Percentiles rank a stretch among this genome's conserved stretches.
Evolutionary conservation across 2,329 filamentous ascomycete genomes (phyloP).

Genomic region (Colletotrichum higginsianum): DNA sequence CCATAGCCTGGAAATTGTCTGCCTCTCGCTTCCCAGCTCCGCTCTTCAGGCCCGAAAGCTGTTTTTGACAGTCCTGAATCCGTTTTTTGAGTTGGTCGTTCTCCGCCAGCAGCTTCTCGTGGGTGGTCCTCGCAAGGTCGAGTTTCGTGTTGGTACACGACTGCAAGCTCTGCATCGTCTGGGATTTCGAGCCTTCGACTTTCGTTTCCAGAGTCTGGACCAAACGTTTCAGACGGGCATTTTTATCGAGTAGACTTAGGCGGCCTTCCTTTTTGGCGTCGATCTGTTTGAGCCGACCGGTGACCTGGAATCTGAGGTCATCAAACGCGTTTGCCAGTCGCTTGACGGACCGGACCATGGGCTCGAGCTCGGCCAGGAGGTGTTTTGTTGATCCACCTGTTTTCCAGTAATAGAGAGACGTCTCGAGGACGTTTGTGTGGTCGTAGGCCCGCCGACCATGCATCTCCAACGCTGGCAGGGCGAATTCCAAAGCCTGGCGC

Average conservation of each 20-base stretch:
- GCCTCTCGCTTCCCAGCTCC: not conserved
- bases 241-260: not conserved
- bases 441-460: constrained; percentile 9
- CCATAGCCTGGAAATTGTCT: not conserved
- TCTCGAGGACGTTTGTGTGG: not conserved
- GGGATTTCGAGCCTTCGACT: not conserved
- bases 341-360: not conserved
- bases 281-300: not conserved
- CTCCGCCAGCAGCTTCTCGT: constrained; percentile 9
- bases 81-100: constrained; percentile 2
- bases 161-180: not conserved
- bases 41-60: constrained; percentile 1
- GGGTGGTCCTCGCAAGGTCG: not conserved
- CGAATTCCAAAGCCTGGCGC: constrained; percentile 6
- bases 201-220: not conserved
- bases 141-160: not conserved
- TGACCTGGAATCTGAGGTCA: not conserved
- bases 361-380: constrained; percentile 7
- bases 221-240: not conserved
- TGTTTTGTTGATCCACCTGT: not conserved
- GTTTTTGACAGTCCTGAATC: not conserved
- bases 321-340: not conserved
- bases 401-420: not conserved
- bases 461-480: constrained; percentile 5
- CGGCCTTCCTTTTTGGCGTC: not conserved